Percentiles rank a stretch among this genome's conserved stretches.
phyloP scores from a whole-genome alignment of 2,329 filamentous ascomycete genomes.

The Cercospora brassicicola region DNA sequence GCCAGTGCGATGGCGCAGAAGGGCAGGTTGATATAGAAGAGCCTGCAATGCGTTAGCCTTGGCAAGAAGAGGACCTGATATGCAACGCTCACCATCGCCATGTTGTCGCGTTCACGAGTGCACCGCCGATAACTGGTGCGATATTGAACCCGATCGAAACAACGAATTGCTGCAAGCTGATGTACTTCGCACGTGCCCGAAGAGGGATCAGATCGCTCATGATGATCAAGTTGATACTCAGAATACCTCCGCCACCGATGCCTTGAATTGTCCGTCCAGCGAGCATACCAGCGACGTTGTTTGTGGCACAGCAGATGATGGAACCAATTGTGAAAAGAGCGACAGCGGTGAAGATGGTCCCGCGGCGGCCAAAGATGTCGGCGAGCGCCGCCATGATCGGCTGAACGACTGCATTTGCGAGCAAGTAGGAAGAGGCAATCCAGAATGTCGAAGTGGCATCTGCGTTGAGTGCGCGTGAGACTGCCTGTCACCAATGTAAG shows the following conservation, averaged over 20 bases:
- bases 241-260: slow-evolving; percentile 49
- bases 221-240: slow-evolving; percentile 46
- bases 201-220: slow-evolving; percentile 45
- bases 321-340: slow-evolving; percentile 51
- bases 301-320: slow-evolving; percentile 45
- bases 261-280: slow-evolving; percentile 50
- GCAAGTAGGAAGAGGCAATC: slow-evolving; percentile 52
- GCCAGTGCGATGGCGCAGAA: slow-evolving; percentile 39
- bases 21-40: slow-evolving; percentile 45
- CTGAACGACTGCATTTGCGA: slow-evolving; percentile 47
- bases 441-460: slow-evolving; percentile 48
- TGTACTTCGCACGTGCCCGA: slow-evolving; percentile 27
- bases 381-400: slow-evolving; percentile 47
- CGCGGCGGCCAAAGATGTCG: slow-evolving; percentile 52
- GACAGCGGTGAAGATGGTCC: slow-evolving; percentile 46
- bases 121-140: slow-evolving; percentile 39
- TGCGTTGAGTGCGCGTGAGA: slow-evolving; percentile 42
- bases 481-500: slow-evolving; percentile 21
- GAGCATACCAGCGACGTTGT: slow-evolving; percentile 43
- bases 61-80: background rate
- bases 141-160: slow-evolving; percentile 40
- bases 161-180: slow-evolving; percentile 29
- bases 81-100: slow-evolving; percentile 31
- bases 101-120: slow-evolving; percentile 23
- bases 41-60: slow-evolving; percentile 10